phyloP scores from a whole-genome alignment of 2,329 filamentous ascomycete species.

The Colletotrichum coccodes region DNA sequence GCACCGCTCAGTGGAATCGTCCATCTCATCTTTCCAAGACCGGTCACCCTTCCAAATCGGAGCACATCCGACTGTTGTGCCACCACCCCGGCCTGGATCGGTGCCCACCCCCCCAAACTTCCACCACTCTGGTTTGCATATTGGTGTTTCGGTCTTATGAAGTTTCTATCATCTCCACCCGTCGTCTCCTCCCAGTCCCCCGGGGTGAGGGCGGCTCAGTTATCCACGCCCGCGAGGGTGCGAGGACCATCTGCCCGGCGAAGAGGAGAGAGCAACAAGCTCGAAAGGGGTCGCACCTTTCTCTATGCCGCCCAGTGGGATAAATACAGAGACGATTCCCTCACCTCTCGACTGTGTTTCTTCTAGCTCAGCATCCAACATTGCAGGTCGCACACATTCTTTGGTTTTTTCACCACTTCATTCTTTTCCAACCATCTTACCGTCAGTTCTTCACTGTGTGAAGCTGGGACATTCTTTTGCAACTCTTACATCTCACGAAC shows the following conservation, averaged over 20 bases:
- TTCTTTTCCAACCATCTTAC: conserved; percentile 25
- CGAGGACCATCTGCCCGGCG: background rate
- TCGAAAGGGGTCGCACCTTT: background rate
- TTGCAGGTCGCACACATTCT: conserved; percentile 30
- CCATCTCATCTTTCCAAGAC: conserved; percentile 22
- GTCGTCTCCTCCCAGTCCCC: background rate
- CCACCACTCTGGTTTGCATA: conserved; percentile 26
- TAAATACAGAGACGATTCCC: conserved; percentile 18
- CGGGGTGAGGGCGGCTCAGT: conserved; percentile 14
- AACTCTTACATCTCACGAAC: conserved; percentile 18
- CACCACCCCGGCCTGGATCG: conserved; percentile 19
- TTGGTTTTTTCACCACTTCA: conserved; percentile 29
- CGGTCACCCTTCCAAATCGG: conserved; percentile 25
- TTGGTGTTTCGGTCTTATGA: conserved; percentile 27
- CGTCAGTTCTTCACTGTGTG: conserved; percentile 34
- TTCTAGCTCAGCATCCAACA: conserved; percentile 23
- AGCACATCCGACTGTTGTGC: conserved; percentile 14
- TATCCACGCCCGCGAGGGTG: background rate
- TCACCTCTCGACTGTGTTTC: background rate
- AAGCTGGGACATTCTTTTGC: conserved; percentile 34
- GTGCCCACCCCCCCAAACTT: conserved; percentile 21
- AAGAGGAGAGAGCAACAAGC: background rate
- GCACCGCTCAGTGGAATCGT: conserved; percentile 6
- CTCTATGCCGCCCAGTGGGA: background rate
- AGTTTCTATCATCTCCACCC: conserved; percentile 16